Base-by-base conservation (phyloP, 768 basidiomycete genomes). In the Pholiota molesta region DNA sequence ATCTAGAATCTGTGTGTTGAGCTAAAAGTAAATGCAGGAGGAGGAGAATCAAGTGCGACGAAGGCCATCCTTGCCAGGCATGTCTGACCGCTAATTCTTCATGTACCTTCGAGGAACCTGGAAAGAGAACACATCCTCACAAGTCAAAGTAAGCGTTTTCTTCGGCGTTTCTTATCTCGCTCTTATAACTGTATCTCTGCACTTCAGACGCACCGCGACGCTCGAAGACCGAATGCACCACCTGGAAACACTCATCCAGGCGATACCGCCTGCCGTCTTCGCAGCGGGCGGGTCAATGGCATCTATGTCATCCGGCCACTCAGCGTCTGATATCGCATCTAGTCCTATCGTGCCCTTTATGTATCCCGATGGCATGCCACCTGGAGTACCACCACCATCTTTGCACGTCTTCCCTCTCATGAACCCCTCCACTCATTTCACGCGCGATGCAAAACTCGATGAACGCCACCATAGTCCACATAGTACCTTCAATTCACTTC, bases 141-240 rank as follows among this genome's bases (percentile, higher is more conserved):
- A 94, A 93, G 76, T 94, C 92, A 68, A 94, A 92, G 90, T 92
- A 69, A 66, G 90, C 78, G 42, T 19, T 47, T 53, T 52, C 4
- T 45, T 56, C 31, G 57, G 35, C 40, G n/a, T 49, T 17, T 21
- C 39, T 35, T 52, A 55, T 40, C 47, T 57, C 4, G 35, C 49
- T 37, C 26, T 39, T 13, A 40, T 47, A 14, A 17, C 23, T 37
- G 28, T 52, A 33, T 55, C 33, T 54, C 19, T 44, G 47, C 62
- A 47, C 55, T 57, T 13, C 52, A 92, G 91, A 74, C 86, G 90
- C 42, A 90, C 92, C 11, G 86, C 91, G 56, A 93, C 92, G 37
- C 82, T 94, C 62, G 92, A 94, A 72, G 92, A 94, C 69, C 82
- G 92, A 31, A 94, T 94, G 92, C 90, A 92, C 67, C 92, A 93